phyloP scores from a whole-genome alignment of 2,329 filamentous ascomycete species.

The Leptographium wingfieldii region DNA sequence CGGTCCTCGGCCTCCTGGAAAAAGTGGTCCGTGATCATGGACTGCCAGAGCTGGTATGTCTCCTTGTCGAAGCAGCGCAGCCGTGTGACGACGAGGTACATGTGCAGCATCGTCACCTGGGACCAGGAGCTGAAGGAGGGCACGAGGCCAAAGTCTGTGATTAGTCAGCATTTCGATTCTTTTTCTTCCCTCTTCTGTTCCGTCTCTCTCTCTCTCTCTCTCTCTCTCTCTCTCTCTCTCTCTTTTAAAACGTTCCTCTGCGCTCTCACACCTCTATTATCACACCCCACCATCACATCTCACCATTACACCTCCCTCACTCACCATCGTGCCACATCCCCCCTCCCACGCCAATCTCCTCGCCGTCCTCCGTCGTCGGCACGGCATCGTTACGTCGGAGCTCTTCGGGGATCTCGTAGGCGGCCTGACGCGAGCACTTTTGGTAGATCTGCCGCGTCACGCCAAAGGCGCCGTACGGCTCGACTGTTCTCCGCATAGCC shows the following conservation, averaged over 20 bases:
- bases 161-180: neutral
- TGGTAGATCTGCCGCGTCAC: constrained; percentile 69
- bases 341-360: constrained; percentile 64
- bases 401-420: constrained; percentile 62
- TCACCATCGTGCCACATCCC: constrained; percentile 76
- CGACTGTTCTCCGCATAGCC: constrained; percentile 11
- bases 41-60: constrained; percentile 64
- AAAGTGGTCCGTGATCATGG: constrained; percentile 88
- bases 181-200: no score
- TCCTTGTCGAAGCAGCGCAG: constrained; percentile 65
- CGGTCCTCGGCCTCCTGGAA: constrained; percentile 79
- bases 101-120: constrained; percentile 89
- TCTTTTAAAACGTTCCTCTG: no score
- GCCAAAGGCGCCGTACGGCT: constrained; percentile 61
- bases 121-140: constrained; percentile 95
- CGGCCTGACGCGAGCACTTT: constrained; percentile 57
- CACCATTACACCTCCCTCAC: constrained; percentile 13
- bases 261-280: no score
- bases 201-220: neutral
- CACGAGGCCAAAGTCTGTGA: constrained; percentile 63
- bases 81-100: constrained; percentile 80
- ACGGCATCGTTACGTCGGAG: constrained; percentile 53
- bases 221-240: no score
- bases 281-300: no score
- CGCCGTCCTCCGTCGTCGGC: constrained; percentile 60